Conservation (phyloP, 1,284 basidiomycete genomes). For the Ganoderma boninense region DNA sequence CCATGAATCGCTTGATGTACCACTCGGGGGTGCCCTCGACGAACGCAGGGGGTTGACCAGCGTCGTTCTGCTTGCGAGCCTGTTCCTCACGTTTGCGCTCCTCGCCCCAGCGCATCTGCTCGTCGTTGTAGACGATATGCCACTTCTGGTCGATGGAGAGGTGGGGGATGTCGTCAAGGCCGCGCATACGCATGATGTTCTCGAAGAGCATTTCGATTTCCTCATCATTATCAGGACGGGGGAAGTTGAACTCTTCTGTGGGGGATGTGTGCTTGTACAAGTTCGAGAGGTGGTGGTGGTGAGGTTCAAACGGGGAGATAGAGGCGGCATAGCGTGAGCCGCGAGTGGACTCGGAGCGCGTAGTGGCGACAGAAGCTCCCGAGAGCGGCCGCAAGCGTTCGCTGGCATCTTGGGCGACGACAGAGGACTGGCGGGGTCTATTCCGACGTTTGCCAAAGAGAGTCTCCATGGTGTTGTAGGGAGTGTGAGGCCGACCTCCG, state of each 20-base stretch:
- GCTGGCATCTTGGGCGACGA: slow-evolving; percentile 51
- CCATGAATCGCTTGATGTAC: slow-evolving; percentile 92
- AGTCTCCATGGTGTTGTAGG: slow-evolving; percentile 54
- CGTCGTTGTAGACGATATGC: slow-evolving; percentile 89
- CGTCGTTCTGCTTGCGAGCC: slow-evolving; percentile 64
- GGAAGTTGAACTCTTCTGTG: slow-evolving; percentile 74
- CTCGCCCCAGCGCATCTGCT: slow-evolving; percentile 83
- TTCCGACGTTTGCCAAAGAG: slow-evolving; percentile 64
- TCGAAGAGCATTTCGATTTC: slow-evolving; percentile 85
- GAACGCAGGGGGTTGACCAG: slow-evolving; percentile 58
- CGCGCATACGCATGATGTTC: slow-evolving; percentile 74
- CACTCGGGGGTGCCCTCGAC: slow-evolving; percentile 81
- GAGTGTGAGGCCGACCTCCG: slow-evolving; percentile 11
- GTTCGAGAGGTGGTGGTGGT: slow-evolving; percentile 61
- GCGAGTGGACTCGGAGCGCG: slow-evolving; percentile 66
- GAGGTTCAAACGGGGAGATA: slow-evolving; percentile 56
- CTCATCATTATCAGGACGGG: slow-evolving; percentile 75
- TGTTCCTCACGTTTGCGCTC: slow-evolving; percentile 68
- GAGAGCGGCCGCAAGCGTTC: slow-evolving; percentile 53
- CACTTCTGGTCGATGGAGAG: slow-evolving; percentile 90
- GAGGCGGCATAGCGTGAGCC: slow-evolving; percentile 70
- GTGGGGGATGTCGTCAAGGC: slow-evolving; percentile 64
- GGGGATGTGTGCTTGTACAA: slow-evolving; percentile 54
- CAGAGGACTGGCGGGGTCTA: slow-evolving; percentile 58
- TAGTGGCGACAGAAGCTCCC: slow-evolving; percentile 51